Base-by-base conservation (phyloP, 2,329 filamentous ascomycete genomes). In the Xylariaceae sp. region DNA sequence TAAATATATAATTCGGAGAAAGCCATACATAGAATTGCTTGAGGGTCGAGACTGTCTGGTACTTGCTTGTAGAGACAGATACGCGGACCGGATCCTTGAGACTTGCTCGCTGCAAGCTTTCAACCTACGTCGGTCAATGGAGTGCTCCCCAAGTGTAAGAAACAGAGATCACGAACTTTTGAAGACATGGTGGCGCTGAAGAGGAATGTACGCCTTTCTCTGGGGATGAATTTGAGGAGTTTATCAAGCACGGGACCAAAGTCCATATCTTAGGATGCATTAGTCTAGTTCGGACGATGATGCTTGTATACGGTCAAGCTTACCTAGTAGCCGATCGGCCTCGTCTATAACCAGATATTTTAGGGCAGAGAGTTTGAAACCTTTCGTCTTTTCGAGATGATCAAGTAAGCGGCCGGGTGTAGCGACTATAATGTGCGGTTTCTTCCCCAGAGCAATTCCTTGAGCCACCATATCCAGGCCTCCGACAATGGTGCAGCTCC, bases 391-490 rank as follows among this genome's bases (percentile, higher is more conserved):
- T 70, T 97, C 92, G 7, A 97, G 77, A 65, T 99, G 94, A 66
- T 97, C 94, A 4, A 97, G 79, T 18, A 97, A 77, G 51, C 93
- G 85, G 46, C 92, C 93, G 0, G 93, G 93, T 0, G 93, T 97
- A 0, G 93, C 93, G 32, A 97, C 92, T 18, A 97, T 79, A 20
- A 99, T 87, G 67, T 99, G 94, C 6, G 94, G 94, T 65, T 93
- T 93, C 80, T 59, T 97, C n/a, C 89, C 91, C 0, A 99, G 82
- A 0, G 92, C 89, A 59, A 99, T 95, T 1, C 89, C 75, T 71
- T 99, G 94, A 0, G 90, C 83, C 1, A 97, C 89, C 91, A 97
- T 97, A 61, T 97, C 93, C 80, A 97, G 86, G 36, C 94, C 94
- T 65, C 94, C 94, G 1, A 97, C 90, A 36, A 99, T 85, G 13